A percentile compares a stretch with the other conserved stretches of the same genome.
Conservation (phyloP, 495 filamentous ascomycete species). For the Immersiella caudata region DNA sequence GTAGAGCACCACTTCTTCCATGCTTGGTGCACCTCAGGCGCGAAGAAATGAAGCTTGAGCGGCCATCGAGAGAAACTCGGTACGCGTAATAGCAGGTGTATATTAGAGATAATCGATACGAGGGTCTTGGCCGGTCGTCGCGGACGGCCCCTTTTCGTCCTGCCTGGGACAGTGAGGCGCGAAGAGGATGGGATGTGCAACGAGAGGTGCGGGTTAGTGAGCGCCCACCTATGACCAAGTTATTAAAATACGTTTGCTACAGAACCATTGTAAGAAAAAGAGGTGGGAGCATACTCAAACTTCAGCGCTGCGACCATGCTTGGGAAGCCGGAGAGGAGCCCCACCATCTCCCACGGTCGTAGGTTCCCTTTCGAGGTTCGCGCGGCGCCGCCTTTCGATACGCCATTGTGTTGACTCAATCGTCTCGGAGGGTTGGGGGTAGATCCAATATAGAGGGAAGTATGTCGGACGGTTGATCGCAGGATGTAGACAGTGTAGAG, state of each 20-base stretch:
- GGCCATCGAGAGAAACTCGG: conserved; percentile 80
- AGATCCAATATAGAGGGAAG: conserved; percentile 81
- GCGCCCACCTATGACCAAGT: conserved; percentile 72
- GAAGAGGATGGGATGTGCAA: conserved; percentile 66
- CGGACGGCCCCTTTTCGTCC: conserved; percentile 45
- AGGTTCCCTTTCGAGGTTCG: conserved; percentile 66
- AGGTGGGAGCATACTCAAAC: conserved; percentile 73
- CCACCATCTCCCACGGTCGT: conserved; percentile 92
- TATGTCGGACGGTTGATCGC: conserved; percentile 69
- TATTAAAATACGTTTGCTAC: not conserved
- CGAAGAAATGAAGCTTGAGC: conserved; percentile 80
- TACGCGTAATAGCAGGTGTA: conserved; percentile 78
- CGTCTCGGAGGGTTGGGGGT: conserved; percentile 85
- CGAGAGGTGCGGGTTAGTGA: conserved; percentile 79
- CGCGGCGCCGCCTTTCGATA: conserved; percentile 73
- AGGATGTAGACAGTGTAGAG: conserved; percentile 77
- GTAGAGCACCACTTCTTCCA: conserved; percentile 68
- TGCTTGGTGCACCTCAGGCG: conserved; percentile 61
- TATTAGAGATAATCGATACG: conserved; percentile 65
- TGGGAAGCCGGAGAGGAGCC: conserved; percentile 85
- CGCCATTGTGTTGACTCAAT: conserved; percentile 87
- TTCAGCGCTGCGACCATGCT: conserved; percentile 85
- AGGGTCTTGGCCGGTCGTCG: conserved; percentile 60
- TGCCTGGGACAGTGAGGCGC: conserved; percentile 49
- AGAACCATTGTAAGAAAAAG: not conserved